Evolutionary conservation across 345 rosid genomes (phyloP).

Genomic region (Erucastrum elatum): DNA sequence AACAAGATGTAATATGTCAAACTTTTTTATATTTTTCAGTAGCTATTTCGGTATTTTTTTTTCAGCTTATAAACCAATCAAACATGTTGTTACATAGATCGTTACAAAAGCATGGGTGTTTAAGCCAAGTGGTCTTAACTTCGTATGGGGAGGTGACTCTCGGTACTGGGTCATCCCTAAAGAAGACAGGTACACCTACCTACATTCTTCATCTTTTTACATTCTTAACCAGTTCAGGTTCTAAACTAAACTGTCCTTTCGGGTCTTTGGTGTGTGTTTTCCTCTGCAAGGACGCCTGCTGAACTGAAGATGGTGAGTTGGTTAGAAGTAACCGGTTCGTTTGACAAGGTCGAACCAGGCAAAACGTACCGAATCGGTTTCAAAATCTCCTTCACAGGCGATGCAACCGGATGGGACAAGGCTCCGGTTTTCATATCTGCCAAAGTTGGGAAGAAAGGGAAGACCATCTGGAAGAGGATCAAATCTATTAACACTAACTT

Average conservation of each 20-base stretch:
- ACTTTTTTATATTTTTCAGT: neutral
- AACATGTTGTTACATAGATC: slow-evolving; percentile 18
- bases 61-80: neutral
- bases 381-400: slow-evolving; percentile 38
- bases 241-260: neutral
- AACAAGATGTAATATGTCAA: slow-evolving; percentile 28
- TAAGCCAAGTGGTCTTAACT: slow-evolving; percentile 38
- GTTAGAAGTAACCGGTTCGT: slow-evolving; percentile 58
- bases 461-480: slow-evolving; percentile 42
- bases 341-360: slow-evolving; percentile 1
- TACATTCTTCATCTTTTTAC: neutral
- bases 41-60: neutral
- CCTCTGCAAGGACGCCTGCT: slow-evolving; percentile 39
- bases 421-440: slow-evolving; percentile 61
- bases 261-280: slow-evolving; percentile 8
- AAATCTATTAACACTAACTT: slow-evolving; percentile 32
- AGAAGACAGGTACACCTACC: slow-evolving; percentile 30
- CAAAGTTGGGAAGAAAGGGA: slow-evolving; percentile 58
- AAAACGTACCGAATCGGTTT: slow-evolving; percentile 45
- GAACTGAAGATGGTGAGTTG: slow-evolving; percentile 60
- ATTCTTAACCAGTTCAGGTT: neutral
- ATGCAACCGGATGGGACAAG: slow-evolving; percentile 55
- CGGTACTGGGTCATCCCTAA: slow-evolving; percentile 41
- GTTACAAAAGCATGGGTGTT: slow-evolving; percentile 37
- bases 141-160: slow-evolving; percentile 42